Conservation (phyloP, 441 rosid genomes). For the Erysimum pusillum region DNA sequence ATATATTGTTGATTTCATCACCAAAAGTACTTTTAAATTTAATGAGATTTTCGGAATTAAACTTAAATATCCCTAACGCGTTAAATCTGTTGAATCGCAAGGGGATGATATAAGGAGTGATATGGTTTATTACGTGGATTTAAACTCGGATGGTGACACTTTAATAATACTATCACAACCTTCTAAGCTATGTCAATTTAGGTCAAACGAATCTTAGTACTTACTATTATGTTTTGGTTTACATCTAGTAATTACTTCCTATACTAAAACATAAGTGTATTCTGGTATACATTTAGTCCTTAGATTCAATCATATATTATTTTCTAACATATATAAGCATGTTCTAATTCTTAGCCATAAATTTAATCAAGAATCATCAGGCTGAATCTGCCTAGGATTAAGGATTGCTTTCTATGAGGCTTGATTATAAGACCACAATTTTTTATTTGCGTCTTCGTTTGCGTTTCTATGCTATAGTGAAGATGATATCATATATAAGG, state of each 20-base stretch:
- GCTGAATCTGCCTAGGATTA: no score
- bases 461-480: not conserved
- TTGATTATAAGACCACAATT: no score
- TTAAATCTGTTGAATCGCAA: not conserved
- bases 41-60: not conserved
- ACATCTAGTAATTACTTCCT: no score
- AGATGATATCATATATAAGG: not conserved
- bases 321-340: not conserved
- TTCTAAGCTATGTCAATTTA: no score
- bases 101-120: not conserved
- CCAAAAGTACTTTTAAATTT: not conserved
- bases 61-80: not conserved
- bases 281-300: not conserved
- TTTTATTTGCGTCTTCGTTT: not conserved
- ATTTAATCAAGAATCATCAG: no score
- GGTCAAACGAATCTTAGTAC: not conserved
- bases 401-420: no score
- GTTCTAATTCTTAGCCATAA: not conserved
- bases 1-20: not conserved
- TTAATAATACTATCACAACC: no score
- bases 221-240: no score
- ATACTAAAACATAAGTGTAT: not conserved
- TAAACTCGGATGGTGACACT: not conserved
- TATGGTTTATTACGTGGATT: not conserved
- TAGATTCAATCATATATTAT: not conserved